Evolutionary conservation across 352 stramenopile species (phyloP), one percentile per base, ranked within the genome.

Genomic region (Pythium phragmitis): DNA sequence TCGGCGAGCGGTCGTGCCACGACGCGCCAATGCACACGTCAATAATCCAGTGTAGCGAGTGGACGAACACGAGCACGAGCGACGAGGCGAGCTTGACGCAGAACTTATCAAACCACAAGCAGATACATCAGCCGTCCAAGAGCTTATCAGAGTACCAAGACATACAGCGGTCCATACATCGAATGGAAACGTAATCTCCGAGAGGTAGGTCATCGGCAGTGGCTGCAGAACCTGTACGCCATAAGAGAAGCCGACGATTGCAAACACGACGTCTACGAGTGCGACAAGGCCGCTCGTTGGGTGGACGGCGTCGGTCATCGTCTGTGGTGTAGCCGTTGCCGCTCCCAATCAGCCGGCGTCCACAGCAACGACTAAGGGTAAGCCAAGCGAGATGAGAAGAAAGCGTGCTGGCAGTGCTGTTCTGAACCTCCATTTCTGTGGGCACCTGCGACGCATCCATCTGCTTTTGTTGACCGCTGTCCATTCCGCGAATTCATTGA

Each of bases 171-270:
- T 17, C 79, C 77, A 46, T 57, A 89, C 82, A 45, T 91, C 80
- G n/a, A 80, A 56, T 1, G 82, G 82, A 65, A 89, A 89, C 4
- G 76, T 75, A 48, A 91, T 91, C 65, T 91, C 82, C 1, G 82
- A 91, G 30, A 91, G 71, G 53, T 91, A 91, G 13, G 82, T 91
- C 75, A 82, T 91, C 39, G 82, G 75, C 52, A 84, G 71, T 0
- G 79, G 73, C 52, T 66, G 65, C 7, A 91, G 71, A 54, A 85
- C 75, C 23, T 83, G 76, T 26, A 66, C 67, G 37, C 70, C 70
- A 60, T 91, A 91, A 57, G 74, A 63, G 28, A 77, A 49, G n/a
- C 82, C 79, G 13, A 78, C 52, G 42, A 89, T 65, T 26, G 86
- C 53, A 60, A 89, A 91, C 49, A 82, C 52, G 16, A 62, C 51